These are phyloP conservation scores for Termitomyces sp. DNA, from an alignment of 768 basidiomycete genomes.

Conservation along the genomic window DNA sequence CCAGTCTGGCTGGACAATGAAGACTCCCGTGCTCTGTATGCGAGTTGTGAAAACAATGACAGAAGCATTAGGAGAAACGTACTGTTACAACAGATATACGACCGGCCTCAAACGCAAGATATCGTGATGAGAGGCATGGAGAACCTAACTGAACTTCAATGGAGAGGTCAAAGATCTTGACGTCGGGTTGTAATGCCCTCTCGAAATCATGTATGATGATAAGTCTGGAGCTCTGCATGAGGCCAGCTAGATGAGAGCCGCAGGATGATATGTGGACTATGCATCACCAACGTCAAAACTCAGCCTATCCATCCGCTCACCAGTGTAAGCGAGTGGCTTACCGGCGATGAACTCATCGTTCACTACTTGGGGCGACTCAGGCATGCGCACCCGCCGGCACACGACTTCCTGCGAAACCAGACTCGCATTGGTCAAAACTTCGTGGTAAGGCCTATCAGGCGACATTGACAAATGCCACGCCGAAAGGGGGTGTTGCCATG, in stretches of 20 bases:
- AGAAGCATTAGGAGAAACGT: constrained; percentile 8
- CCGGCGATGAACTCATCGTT: constrained; percentile 46
- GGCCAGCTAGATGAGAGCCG: constrained; percentile 39
- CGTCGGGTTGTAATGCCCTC: constrained; percentile 21
- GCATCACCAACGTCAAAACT: neutral
- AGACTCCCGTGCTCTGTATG: constrained; percentile 25
- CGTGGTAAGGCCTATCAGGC: constrained; percentile 2
- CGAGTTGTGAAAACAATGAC: neutral
- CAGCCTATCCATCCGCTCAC: neutral
- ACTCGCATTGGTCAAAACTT: neutral
- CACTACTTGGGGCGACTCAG: constrained; percentile 3
- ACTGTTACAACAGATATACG: constrained; percentile 46
- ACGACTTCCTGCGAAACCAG: constrained; percentile 5
- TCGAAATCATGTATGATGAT: constrained; percentile 39
- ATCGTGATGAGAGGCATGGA: constrained; percentile 31
- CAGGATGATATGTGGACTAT: constrained; percentile 40
- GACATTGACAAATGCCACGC: constrained; percentile 26
- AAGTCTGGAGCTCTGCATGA: constrained; percentile 32
- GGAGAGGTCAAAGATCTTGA: constrained; percentile 24
- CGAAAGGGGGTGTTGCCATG: constrained; percentile 27
- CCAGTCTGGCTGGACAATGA: constrained; percentile 23
- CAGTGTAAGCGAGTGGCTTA: constrained; percentile 11
- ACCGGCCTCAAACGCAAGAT: constrained; percentile 43
- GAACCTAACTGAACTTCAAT: constrained; percentile 37
- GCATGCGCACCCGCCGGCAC: neutral